These are phyloP conservation scores for Limnanthes douglasii DNA, from an alignment of 345 rosid genomes.

Conservation along the genomic window DNA sequence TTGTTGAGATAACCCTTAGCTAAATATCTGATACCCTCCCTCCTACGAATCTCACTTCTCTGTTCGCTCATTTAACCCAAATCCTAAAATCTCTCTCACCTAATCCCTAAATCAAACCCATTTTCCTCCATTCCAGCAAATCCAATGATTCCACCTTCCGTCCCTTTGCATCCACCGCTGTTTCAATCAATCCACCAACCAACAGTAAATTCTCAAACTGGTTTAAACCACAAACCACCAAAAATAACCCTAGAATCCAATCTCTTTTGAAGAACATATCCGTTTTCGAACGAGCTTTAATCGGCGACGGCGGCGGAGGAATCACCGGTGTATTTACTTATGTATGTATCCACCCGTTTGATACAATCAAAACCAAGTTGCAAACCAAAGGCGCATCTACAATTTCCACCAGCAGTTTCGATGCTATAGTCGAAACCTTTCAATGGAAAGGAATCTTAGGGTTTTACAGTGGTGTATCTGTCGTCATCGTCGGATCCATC, in stretches of 20 bases:
- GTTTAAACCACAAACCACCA: conserved; percentile 34
- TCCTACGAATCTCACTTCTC: conserved; percentile 12
- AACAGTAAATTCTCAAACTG: conserved; percentile 19
- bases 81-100: conserved; percentile 7
- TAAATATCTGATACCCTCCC: no score
- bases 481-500: conserved; percentile 83
- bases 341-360: conserved; percentile 73
- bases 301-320: conserved; percentile 80
- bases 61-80: conserved; percentile 15
- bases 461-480: conserved; percentile 81
- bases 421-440: conserved; percentile 61
- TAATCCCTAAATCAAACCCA: conserved; percentile 6
- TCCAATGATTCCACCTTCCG: conserved; percentile 1
- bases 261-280: conserved; percentile 52
- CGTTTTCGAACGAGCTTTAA: conserved; percentile 62
- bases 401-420: conserved; percentile 43
- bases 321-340: conserved; percentile 89
- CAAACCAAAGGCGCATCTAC: conserved; percentile 82
- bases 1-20: no score
- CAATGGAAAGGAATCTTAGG: conserved; percentile 68
- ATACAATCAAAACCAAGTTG: conserved; percentile 80
- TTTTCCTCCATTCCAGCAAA: conserved; percentile 1
- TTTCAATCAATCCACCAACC: conserved; percentile 16
- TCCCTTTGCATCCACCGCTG: conserved; percentile 32
- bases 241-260: conserved; percentile 25